Evolutionary conservation across 1,139 yeast species (phyloP), one percentile per base, ranked within the genome.

Genomic region (Geotrichum cucujoidarum): DNA sequence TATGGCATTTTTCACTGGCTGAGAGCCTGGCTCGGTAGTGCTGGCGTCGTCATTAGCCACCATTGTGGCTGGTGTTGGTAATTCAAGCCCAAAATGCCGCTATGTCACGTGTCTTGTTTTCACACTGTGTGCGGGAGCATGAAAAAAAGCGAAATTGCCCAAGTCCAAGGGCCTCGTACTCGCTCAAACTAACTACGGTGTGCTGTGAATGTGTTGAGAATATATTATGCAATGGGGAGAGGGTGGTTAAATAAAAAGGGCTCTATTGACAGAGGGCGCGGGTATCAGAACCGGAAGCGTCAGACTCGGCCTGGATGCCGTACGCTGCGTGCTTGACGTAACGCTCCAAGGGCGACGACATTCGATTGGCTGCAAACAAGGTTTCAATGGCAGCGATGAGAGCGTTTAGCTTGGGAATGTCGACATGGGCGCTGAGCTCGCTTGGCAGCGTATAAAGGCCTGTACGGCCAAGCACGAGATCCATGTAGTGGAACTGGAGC

Each of bases 281-380:
- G 11, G 33, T 35, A 8, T 25, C n/a, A n/a, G n/a, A n/a, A n/a
- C n/a, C n/a, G n/a, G n/a, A n/a, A n/a, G n/a, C n/a, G 32, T 49
- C 47, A 10, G 46, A 41, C 34, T 44, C 48, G n/a, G 38, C 38
- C 20, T 36, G 22, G 35, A 49, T 41, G n/a, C 52, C 52, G 27
- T 27, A 31, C 4, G 52, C 43, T 4, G 49, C 52, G 17, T 45
- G 43, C 35, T 49, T 45, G 34, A 49, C 47, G 25, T 49, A 49
- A 18, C 46, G 41, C 38, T 47, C 50, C 36, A 47, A 34, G 14
- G 47, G 43, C n/a, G 33, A 45, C 13, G 38, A n/a, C 14, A 25
- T 10, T 13, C 27, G 33, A 38, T 42, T 45, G 6, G 32, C 38
- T 18, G 30, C 42, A 27, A 49, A 37, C 34, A 38, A 18, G 5